Evolutionary conservation across 305 asterid genomes (phyloP).

Genomic region (Fraxinus albicans): DNA sequence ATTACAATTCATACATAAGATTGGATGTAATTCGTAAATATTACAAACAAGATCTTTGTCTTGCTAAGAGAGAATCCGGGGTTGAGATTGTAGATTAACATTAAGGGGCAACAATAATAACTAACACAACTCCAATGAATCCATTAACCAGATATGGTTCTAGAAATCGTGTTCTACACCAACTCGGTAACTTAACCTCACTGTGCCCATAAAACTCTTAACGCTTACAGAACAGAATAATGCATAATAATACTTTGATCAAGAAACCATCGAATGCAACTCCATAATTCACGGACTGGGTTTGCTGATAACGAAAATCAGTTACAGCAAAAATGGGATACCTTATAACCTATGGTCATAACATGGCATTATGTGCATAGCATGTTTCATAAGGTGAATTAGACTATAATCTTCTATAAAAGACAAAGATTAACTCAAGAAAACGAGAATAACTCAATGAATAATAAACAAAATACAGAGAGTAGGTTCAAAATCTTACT

Average conservation of each 20-base stretch:
- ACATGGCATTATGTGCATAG: background rate
- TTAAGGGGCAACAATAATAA: background rate
- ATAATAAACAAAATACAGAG: background rate
- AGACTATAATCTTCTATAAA: background rate
- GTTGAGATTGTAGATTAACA: background rate
- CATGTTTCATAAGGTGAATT: background rate
- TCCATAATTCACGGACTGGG: background rate
- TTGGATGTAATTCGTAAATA: background rate
- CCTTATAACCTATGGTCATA: background rate
- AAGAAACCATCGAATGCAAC: background rate
- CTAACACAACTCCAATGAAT: background rate
- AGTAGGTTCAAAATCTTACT: slow-evolving; percentile 52
- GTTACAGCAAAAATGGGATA: background rate
- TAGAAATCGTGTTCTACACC: background rate
- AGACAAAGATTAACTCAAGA: background rate
- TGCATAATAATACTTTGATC: background rate
- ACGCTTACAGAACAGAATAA: background rate
- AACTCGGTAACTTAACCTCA: background rate
- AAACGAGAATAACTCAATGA: background rate
- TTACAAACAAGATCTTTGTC: background rate
- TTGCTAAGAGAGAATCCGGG: background rate
- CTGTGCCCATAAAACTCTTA: background rate
- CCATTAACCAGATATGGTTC: background rate
- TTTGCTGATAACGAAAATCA: background rate
- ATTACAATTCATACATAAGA: slow-evolving; percentile 45